Evolutionary conservation across 331 rosid genomes (phyloP), one percentile per base, ranked within the genome.

Genomic region (Quercus lobata): DNA sequence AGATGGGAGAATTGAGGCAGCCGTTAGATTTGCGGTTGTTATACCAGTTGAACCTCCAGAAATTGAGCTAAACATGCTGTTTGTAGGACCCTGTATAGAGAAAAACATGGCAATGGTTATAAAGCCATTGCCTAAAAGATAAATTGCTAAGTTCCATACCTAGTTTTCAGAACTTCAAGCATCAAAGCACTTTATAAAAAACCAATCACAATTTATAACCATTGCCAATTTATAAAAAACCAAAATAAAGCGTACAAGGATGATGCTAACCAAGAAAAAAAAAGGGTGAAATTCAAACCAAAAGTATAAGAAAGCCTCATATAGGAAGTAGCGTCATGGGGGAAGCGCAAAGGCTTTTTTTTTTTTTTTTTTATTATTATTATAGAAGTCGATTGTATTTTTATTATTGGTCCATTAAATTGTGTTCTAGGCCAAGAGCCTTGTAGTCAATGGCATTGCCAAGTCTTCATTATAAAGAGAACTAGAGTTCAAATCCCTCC

Each of bases 21-120:
- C 83, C 78, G 85, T 57, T 70, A 76, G 69, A 73, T 83, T 87
- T 32, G 75, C 74, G 46, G 84, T 75, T 55, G 88, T 84, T 46
- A 93, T 87, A 88, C 87, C 78, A 17, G 83, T 65, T 65, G 89
- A 83, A 79, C 87, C 78, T 80, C 88, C 91, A 81, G 81, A 79
- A 81, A 83, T 78, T 76, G 92, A 79, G 76, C 73, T 85, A 77
- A 57, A 86, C 54, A 24, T 71, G 83, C 80, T 73, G 78, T 86
- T 88, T 70, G 88, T 49, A 75, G 85, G 87, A 83, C 92, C 97
- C 98, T 92, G 87, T 71, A 91, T 69, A 80, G 80, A 82, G 46
- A 81, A 84, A 72, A 58, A 54, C 79, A 84, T 55, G 75, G 85
- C 78, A 89, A 87, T 76, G 88, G 87, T 88, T 86, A 83, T 65